A percentile compares a stretch with the other conserved stretches of the same genome.
Conservation (phyloP, 2,329 filamentous ascomycete genomes). For the Neofusicoccum sp. region DNA sequence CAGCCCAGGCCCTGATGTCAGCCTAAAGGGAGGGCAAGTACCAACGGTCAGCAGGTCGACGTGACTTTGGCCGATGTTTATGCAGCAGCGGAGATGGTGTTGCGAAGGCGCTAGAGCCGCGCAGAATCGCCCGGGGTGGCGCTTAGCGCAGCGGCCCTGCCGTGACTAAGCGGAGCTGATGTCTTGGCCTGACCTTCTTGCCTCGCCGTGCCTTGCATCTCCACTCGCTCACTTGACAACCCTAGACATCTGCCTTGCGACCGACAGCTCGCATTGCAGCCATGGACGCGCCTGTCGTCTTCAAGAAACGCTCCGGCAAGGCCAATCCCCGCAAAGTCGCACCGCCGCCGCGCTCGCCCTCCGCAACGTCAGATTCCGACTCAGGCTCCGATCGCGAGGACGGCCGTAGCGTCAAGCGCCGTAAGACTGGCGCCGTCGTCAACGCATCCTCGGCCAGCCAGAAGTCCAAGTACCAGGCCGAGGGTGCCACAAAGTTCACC, state of each 20-base stretch:
- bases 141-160: not conserved
- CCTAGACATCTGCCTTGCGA: not conserved
- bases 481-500: conserved; percentile 53
- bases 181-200: not conserved
- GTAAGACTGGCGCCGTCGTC: conserved; percentile 67
- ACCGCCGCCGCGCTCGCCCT: conserved; percentile 60
- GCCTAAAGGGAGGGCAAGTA: not conserved
- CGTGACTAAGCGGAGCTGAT: not conserved
- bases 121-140: not conserved
- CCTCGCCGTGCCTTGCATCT: not conserved
- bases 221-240: not conserved
- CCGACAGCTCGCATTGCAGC: not conserved
- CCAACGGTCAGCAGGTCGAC: not conserved
- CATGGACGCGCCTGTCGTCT: conserved; percentile 57
- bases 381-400: conserved; percentile 72
- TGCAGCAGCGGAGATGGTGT: not conserved
- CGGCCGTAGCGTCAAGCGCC: conserved; percentile 75
- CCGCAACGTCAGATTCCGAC: conserved; percentile 57
- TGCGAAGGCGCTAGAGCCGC: not conserved
- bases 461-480: conserved; percentile 40
- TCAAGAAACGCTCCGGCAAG: conserved; percentile 83
- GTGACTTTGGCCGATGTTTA: not conserved
- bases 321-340: conserved; percentile 77
- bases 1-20: conserved; percentile 2
- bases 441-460: conserved; percentile 62